A percentile compares a stretch with the other conserved stretches of the same genome.
Evolutionary conservation across 2,329 filamentous ascomycete genomes (phyloP).

Genomic region (Penicillium crustosum): DNA sequence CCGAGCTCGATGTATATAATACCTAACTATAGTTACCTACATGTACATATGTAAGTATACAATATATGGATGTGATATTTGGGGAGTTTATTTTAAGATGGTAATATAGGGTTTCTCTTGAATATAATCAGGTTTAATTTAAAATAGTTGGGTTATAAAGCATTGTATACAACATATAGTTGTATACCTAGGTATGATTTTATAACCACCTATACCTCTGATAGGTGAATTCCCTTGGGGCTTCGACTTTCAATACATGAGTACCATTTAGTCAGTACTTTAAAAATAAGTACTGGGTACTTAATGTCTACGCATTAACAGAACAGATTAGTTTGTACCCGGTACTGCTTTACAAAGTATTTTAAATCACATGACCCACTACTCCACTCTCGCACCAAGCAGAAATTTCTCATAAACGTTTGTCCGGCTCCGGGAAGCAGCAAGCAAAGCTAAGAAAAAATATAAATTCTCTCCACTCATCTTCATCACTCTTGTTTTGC

Average conservation of each 20-base stretch:
- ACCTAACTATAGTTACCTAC: background rate
- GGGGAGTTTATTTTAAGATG: background rate
- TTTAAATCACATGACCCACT: background rate
- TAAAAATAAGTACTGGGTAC: fast-evolving
- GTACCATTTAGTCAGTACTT: background rate
- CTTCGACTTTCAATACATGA: background rate
- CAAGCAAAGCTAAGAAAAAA: conserved; percentile 22
- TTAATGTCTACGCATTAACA: too few relatives aligned
- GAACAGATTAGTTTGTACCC: background rate
- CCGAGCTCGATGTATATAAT: conserved; percentile 2
- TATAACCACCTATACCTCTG: background rate
- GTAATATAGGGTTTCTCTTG: background rate
- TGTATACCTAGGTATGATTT: too few relatives aligned
- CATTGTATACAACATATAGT: background rate
- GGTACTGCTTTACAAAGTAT: fast-evolving
- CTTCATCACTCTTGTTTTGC: conserved; percentile 4
- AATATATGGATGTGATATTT: background rate
- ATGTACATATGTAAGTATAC: background rate
- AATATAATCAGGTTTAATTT: background rate
- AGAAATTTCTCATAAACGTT: conserved; percentile 18
- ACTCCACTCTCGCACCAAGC: background rate
- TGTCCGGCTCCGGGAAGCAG: conserved; percentile 23
- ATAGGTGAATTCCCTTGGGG: background rate
- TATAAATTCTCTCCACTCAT: conserved; percentile 16
- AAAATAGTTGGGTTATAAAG: background rate